phyloP scores from a whole-genome alignment of 2,329 filamentous ascomycete genomes.

The Trichocomaceae sp. region DNA sequence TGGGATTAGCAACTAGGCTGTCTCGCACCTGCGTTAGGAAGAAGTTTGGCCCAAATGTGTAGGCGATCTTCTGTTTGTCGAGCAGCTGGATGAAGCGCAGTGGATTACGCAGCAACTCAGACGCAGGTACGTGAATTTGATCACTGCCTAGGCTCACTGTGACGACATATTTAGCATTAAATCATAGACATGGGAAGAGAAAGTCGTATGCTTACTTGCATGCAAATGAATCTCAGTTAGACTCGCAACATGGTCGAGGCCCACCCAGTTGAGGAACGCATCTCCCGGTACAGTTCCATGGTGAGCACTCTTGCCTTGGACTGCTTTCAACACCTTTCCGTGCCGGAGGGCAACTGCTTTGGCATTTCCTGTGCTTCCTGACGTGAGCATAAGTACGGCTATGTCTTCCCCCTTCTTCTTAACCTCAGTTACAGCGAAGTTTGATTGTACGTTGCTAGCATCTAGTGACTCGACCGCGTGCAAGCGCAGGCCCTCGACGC shows the following conservation, averaged over 20 bases:
- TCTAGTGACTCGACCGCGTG: slow-evolving; percentile 11
- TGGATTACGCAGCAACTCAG: slow-evolving; percentile 36
- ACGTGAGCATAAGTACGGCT: slow-evolving; percentile 47
- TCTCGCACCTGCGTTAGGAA: slow-evolving; percentile 11
- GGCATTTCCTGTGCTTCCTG: slow-evolving; percentile 46
- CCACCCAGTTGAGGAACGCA: slow-evolving; percentile 45
- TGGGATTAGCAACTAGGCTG: neutral
- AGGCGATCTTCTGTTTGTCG: slow-evolving; percentile 24
- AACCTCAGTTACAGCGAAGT: neutral
- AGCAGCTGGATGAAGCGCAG: slow-evolving; percentile 37
- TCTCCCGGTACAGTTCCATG: slow-evolving; percentile 19
- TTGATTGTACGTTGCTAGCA: neutral
- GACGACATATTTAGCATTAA: no score
- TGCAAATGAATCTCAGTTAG: slow-evolving; percentile 47
- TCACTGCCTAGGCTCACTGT: neutral
- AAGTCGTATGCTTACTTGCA: neutral
- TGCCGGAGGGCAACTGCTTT: slow-evolving; percentile 47
- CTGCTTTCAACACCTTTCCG: slow-evolving; percentile 37
- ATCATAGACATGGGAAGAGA: neutral
- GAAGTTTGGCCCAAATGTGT: slow-evolving; percentile 18
- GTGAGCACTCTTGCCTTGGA: slow-evolving; percentile 36
- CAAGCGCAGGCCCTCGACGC: slow-evolving; percentile 10
- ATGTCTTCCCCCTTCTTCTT: slow-evolving; percentile 13
- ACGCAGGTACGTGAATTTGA: slow-evolving; percentile 43
- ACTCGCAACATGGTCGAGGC: slow-evolving; percentile 49